Evolutionary conservation across 208 protist species (phyloP), one percentile per base, ranked within the genome.

Genomic region (Leptomonas seymouri): DNA sequence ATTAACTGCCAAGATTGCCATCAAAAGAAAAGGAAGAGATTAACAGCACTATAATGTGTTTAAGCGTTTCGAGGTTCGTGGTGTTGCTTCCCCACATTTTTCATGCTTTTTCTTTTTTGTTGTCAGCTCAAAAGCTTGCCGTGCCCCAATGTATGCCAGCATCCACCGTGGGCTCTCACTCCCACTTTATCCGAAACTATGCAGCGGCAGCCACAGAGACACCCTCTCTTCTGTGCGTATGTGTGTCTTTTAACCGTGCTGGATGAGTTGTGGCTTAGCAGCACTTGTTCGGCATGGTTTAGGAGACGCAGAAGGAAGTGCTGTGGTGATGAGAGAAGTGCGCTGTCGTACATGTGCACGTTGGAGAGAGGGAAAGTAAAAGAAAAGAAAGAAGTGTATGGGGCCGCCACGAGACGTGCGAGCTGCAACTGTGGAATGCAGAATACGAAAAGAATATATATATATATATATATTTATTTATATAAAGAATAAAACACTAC

Each of bases 391-490:
- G 34, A 39, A 39, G 34, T n/a, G 9, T 9, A 39, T 39, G 34
- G 7, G 44, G 44, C 7, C 18, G 3, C 11, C 44, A 48, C 16
- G 18, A 4, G 44, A n/a, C 7, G 44, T 16, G 20, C 44, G 44
- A 54, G 25, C 49, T 54, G 49, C 49, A 11, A 27, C n/a, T 14
- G 49, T 54, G 25, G n/a, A 54, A 54, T 54, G 49, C n/a, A 8
- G 21, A 54, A 54, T 14, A 48, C 12, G 44, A 16, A 48, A 16
- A 15, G 6, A 44, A 16, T 44, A 44, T 44, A 44, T 44, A 44
- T 44, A 44, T 44, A 16, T 44, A 14, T 44, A 51, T n/a, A 23
- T 51, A 23, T 21, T 51, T 51, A 20, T 20, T 23, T 8, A 51
- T 51, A 51, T 23, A 51, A 23, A 51, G 7, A 23, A 8, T 8